Evolutionary conservation across 352 stramenopile species (phyloP), one percentile per base, ranked within the genome.

Genomic region (Phytopythium mirpurense): DNA sequence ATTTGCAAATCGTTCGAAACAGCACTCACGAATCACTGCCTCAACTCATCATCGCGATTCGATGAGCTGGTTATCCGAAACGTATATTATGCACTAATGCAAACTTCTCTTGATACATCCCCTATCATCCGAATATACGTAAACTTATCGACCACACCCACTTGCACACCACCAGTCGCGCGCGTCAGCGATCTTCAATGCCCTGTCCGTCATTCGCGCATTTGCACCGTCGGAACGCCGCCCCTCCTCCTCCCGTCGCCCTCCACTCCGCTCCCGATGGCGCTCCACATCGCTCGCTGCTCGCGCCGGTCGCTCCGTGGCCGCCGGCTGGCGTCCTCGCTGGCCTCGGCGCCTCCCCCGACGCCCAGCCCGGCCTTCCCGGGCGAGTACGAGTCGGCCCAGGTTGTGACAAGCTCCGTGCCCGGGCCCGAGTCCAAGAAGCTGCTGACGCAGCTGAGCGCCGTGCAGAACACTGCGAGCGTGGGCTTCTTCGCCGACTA

Each of bases 401-500:
- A 70, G 19, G 62, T 92, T 51, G 62, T 83, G 47, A 90, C 81
- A 42, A 44, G 53, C 27, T 34, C 70, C 35, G 65, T 90, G 29
- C 83, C 83, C 0, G 83, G 83, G 5, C 76, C 77, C 29, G 85
- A 90, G 63, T 90, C 78, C 21, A 62, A 72, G 55, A 63, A 68
- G 46, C 70, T 87, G 41, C 70, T 86, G 42, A 32, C 56, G 31
- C 66, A 68, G 15, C 77, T 93, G 12, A 60, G 65, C 16, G 57
- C 55, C 42, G 62, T 89, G 51, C 81, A 91, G 60, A 87, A 93
- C 57, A 81, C 78, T 23, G 62, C 60, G 5, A 68, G 77, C 1
- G 65, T 93, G 40, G 86, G 76, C 51, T 92, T 92, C 59, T 93
- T 93, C 32, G 83, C 69, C 2, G 78, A 91, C 62, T 93, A 93